Evolutionary conservation across 371 early-diverging fungal species (phyloP), one percentile per base, ranked within the genome.

Genomic region (Thermomucor indicae-seudaticae): DNA sequence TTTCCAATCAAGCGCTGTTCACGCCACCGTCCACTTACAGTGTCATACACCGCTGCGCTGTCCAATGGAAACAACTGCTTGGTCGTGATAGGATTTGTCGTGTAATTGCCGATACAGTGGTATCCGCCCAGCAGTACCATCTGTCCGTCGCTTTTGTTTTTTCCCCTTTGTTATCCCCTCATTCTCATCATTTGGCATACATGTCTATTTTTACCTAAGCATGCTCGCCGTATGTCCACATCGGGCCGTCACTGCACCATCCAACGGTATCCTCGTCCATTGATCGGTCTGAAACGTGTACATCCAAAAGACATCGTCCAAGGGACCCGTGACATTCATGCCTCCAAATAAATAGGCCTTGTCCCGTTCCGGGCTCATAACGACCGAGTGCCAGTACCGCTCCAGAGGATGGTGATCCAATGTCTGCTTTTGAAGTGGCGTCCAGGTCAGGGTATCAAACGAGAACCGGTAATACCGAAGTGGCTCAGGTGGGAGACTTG

Each of bases 191-290:
- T 2, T 17, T 20, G 28, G 30, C 39, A 17, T 39, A 19, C 12
- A 10, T 23, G 24, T 25, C n/a, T 8, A 38, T 38, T 28, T 32
- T 35, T 50, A 67, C 68, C 55, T 55, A 32, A 52, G 25, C 58
- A 67, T 64, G 11, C 45, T 60, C 6, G 68, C 60, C 16, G 64
- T 64, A 29, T 67, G 68, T 14, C 68, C 68, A 41, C 68, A 67
- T 22, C 68, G 41, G 22, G 57, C 16, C 28, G 47, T 6, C 5
- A 37, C 25, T 30, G 38, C 20, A 6, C 31, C 20, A 28, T 25
- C 14, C 8, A 39, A 6, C 17, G 31, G 6, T 23, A 31, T 6
- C n/a, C n/a, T n/a, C 30, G 46, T 30, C 68, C 68, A 67, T n/a
- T 8, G 4, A 43, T 67, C 57, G 1, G 47, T 16, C 14, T 25